Base-by-base conservation (phyloP, 2,329 filamentous ascomycete genomes). In the Rhexocercosporidium sp. region DNA sequence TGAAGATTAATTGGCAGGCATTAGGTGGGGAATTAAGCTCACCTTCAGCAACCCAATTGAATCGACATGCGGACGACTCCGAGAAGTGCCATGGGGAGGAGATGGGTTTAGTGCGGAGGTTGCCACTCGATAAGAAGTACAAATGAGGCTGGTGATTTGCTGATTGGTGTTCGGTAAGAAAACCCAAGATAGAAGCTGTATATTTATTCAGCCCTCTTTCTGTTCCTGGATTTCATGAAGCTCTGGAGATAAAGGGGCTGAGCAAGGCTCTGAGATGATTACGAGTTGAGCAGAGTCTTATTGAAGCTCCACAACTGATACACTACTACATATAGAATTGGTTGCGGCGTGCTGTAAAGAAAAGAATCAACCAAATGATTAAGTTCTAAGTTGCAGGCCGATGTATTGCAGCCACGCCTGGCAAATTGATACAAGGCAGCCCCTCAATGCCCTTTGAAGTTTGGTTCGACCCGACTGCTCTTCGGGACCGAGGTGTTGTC, bases 41-140 rank as follows among this genome's bases (percentile, higher is more conserved):
- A 27, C 25, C 41, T 59, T 44, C 37, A 18, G 22, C 22, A 44
- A 16, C 37, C 56, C 37, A 59, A 44, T 59, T 25, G 18, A 44
- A 44, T 59, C 34, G 20, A 20, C 37, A 44, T 44, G 37, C 56
- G 56, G 56, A 59, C 56, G 34, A 59, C 56, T 59, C 56, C 56
- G 56, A 44, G 37, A 59, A 41, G 3, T 59, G 37, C 37, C 37
- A 44, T 59, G 56, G 27, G 56, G 27, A 46, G 11, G 7, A 3
- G 14, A 59, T 18, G 37, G 20, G 8, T 29, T 18, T 44, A 27
- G 56, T 44, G 18, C 56, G 56, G 41, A 44, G 20, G 20, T 53
- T 53, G 49, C 49, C 49, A 31, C 49, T 53, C 20, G 4, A 14
- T 31, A 5, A 6, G 12, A n/a, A 53, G 25, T 1, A 20, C 49